Base-by-base conservation (phyloP, 176 grass and related monocot species). In the Triticum urartu region DNA sequence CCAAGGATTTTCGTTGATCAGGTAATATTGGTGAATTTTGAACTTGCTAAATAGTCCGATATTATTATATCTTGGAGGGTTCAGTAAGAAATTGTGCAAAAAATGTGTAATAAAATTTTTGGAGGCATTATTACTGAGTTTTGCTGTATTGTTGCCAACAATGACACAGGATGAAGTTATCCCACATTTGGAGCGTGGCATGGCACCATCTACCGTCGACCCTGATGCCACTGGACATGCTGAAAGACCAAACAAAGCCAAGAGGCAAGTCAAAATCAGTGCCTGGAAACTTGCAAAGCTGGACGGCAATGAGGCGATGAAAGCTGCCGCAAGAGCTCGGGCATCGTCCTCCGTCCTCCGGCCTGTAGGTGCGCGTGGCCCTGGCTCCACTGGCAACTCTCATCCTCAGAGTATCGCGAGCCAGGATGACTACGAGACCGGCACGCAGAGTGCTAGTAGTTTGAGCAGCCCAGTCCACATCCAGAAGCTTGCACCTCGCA, bases 1-100 rank as follows among this genome's bases (percentile, higher is more conserved):
- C 94, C 97, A 78, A 96, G 97, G 78, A 88, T 99, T 82, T 96
- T 99, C 75, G 88, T 99, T 38, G 97, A 96, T 84, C 94, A 91
- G 42, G 90, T 91, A 88, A 79, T 54, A 54, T 50, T 50, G 47
- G 21, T 77, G 25, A 75, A 65, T 64, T 56, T 61, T 3, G 9
- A 9, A 38, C 36, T 52, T 70, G 18, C 11, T 58, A 65, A 89
- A 79, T 1, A 50, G 79, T 26, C 21, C 5, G 52, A 50, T 50
- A 50, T 50, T 10, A 42, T 33, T 70, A 25, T 47, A 45, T 77
- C 3, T 70, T 67, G 18, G 21, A 72, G 79, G 52, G 4, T 50
- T 79, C 4, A 58, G 33, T 82, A 58, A 63, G 26, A 81, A 69
- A 2, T 21, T 77, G 61, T 24, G 30, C 36, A 83, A 79, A 72